phyloP scores from a whole-genome alignment of 257 asterid species.

The Jasminum sambac region DNA sequence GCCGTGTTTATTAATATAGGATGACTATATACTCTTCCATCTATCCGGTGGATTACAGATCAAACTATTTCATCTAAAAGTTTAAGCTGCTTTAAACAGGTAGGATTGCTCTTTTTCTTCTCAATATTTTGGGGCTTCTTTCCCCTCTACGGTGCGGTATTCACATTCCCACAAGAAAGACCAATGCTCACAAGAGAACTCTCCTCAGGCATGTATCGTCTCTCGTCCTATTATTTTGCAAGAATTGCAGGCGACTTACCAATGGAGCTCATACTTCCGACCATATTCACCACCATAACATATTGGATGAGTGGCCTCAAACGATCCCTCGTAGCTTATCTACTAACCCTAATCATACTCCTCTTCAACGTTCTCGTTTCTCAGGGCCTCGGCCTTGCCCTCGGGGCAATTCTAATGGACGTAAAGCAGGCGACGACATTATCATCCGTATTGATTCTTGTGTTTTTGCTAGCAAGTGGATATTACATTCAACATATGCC shows the following conservation, averaged over 20 bases:
- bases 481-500: slow-evolving; percentile 85
- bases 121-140: slow-evolving; percentile 89
- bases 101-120: slow-evolving; percentile 83
- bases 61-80: not conserved
- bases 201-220: slow-evolving; percentile 77
- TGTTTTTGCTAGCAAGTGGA: slow-evolving; percentile 69
- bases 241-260: slow-evolving; percentile 72
- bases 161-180: slow-evolving; percentile 75
- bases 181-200: slow-evolving; percentile 62
- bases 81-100: slow-evolving; percentile 34
- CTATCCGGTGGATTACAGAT: not conserved
- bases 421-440: slow-evolving; percentile 65
- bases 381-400: slow-evolving; percentile 84
- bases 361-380: slow-evolving; percentile 75
- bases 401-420: slow-evolving; percentile 82
- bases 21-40: not conserved
- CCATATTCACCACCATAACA: slow-evolving; percentile 56
- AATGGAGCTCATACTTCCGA: slow-evolving; percentile 84
- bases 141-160: slow-evolving; percentile 67
- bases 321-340: slow-evolving; percentile 53
- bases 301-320: slow-evolving; percentile 93
- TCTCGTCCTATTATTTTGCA: slow-evolving; percentile 74
- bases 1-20: too few relatives aligned
- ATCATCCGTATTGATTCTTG: slow-evolving; percentile 71
- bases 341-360: slow-evolving; percentile 51